Evolutionary conservation across 129 eudicot genomes (phyloP).

Genomic region (Flaveria trinervia): DNA sequence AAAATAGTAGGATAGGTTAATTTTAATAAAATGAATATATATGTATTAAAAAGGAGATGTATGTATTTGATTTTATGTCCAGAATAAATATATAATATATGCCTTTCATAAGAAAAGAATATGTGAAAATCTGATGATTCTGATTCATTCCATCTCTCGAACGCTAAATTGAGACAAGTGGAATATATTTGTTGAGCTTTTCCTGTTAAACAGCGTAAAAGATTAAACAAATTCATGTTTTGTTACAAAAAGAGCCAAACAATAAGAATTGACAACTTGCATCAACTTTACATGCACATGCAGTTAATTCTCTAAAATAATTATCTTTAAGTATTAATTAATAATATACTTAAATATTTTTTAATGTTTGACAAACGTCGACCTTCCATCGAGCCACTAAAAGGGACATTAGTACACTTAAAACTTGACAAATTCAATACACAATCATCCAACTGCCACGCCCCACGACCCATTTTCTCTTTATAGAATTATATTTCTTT

Average conservation of each 20-base stretch:
- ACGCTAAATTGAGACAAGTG: conserved; percentile 16
- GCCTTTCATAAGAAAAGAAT: too few relatives aligned
- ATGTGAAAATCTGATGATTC: too few relatives aligned
- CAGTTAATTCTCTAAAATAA: neutral
- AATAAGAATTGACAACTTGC: conserved; percentile 23
- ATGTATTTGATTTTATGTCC: too few relatives aligned
- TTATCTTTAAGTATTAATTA: neutral
- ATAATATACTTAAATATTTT: neutral
- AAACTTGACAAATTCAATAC: conserved; percentile 22
- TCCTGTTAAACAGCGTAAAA: neutral
- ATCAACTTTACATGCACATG: conserved; percentile 30
- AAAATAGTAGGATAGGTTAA: too few relatives aligned
- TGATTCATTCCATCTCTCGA: neutral
- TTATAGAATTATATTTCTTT: neutral
- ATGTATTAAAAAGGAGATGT: too few relatives aligned
- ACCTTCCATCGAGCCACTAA: conserved; percentile 32
- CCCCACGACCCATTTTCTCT: neutral
- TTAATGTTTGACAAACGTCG: conserved; percentile 24
- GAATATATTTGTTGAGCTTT: conserved; percentile 3
- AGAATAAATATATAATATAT: too few relatives aligned
- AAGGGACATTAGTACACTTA: conserved; percentile 20
- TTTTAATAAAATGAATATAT: too few relatives aligned
- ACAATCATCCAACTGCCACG: conserved; percentile 17
- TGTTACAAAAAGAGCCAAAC: conserved; percentile 6
- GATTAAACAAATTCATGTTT: conserved; percentile 5